These are phyloP conservation scores for Castanea mollissima DNA, from an alignment of 306 rosid species.

Conservation along the genomic window DNA sequence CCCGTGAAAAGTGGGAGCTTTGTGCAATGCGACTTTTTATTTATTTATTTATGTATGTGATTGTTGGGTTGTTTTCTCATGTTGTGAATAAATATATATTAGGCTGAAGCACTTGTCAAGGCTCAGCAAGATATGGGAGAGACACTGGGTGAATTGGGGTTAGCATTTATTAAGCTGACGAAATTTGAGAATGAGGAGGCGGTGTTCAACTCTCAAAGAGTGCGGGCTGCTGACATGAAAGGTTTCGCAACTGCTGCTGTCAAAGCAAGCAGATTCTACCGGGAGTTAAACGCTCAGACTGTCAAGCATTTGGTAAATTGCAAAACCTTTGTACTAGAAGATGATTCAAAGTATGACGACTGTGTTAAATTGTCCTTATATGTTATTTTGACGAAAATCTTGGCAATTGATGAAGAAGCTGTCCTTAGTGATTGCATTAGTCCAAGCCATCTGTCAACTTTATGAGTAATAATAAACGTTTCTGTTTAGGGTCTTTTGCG, in stretches of 20 bases:
- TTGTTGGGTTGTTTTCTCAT: constrained; percentile 7
- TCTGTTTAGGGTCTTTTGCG: neutral
- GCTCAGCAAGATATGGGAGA: constrained; percentile 97
- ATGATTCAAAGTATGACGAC: neutral
- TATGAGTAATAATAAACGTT: neutral
- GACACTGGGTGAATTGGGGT: constrained; percentile 86
- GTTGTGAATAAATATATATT: constrained; percentile 14
- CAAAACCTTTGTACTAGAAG: neutral
- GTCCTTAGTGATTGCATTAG: neutral
- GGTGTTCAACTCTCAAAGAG: constrained; percentile 58
- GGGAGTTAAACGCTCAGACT: constrained; percentile 89
- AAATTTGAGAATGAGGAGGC: constrained; percentile 92
- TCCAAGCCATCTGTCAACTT: neutral
- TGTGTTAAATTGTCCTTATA: neutral
- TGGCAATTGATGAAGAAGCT: neutral
- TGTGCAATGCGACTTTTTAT: too few species aligned
- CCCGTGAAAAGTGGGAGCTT: too few species aligned
- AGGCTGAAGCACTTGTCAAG: constrained; percentile 96
- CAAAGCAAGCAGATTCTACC: constrained; percentile 84
- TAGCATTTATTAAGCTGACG: constrained; percentile 76
- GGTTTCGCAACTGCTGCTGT: constrained; percentile 89
- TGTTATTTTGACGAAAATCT: neutral
- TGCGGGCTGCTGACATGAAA: constrained; percentile 76
- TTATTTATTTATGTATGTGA: neutral
- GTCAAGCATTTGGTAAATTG: constrained; percentile 83